Conservation (phyloP, 371 early-diverging fungal genomes). For the Apophysomyces sp. region DNA sequence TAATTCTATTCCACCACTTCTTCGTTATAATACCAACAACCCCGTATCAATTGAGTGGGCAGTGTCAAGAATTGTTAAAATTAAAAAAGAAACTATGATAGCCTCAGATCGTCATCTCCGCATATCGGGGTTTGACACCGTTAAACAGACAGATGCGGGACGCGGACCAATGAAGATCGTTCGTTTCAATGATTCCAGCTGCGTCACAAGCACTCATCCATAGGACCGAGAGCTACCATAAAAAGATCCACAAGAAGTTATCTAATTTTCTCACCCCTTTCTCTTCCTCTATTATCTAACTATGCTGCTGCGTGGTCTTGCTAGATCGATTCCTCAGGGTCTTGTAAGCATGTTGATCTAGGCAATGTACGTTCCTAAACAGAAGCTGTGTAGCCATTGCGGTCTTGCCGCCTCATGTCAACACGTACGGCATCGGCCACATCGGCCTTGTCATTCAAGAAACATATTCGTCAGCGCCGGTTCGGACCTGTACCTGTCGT, state of each 20-base stretch:
- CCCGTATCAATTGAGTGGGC: no score
- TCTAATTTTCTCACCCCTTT: not conserved
- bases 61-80: no score
- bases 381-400: not conserved
- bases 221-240: not conserved
- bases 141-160: no score
- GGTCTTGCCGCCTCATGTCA: not conserved
- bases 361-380: constrained; percentile 1
- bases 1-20: no score
- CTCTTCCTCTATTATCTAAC: not conserved
- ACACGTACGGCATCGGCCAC: constrained; percentile 30
- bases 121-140: no score
- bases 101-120: no score
- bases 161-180: no score
- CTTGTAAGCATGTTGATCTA: not conserved
- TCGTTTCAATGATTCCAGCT: not conserved
- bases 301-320: not conserved
- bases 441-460: constrained; percentile 52
- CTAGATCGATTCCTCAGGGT: not conserved
- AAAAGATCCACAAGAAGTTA: not conserved
- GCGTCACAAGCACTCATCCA: not conserved
- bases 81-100: no score
- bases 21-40: no score
- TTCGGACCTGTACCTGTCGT: constrained; percentile 37
- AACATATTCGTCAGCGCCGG: constrained; percentile 48